Evolutionary conservation across 306 rosid genomes (phyloP).

Genomic region (Mimosa pudica): DNA sequence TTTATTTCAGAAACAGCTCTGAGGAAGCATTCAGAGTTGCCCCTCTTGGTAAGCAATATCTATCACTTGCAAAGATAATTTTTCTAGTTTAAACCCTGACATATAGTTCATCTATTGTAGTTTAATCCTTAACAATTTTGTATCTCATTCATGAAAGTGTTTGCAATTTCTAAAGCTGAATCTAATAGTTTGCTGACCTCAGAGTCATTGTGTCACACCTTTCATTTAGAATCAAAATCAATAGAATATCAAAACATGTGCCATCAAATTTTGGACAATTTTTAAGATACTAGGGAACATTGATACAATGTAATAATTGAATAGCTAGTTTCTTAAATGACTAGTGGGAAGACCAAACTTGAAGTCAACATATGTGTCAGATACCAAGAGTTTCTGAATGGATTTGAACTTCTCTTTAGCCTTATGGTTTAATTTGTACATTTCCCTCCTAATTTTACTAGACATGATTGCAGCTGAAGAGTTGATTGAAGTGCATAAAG

Average conservation of each 20-base stretch:
- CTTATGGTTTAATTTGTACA: background rate
- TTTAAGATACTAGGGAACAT: too few relatives aligned
- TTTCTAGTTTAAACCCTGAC: background rate
- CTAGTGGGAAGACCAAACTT: background rate
- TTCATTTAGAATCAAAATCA: background rate
- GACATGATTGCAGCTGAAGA: slow-evolving; percentile 48
- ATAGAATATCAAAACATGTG: background rate
- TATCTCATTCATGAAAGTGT: background rate
- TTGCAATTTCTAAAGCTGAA: background rate
- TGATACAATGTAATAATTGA: too few relatives aligned
- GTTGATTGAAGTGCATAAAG: slow-evolving; percentile 42
- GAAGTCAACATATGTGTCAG: background rate
- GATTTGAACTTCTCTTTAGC: background rate
- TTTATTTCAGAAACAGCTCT: slow-evolving; percentile 32
- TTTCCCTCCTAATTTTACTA: background rate
- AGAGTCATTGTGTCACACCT: background rate
- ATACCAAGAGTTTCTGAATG: background rate
- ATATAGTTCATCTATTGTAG: background rate
- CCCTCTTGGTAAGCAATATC: slow-evolving; percentile 41
- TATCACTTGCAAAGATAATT: background rate
- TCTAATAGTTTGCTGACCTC: background rate
- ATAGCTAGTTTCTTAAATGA: too few relatives aligned
- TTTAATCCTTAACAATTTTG: background rate
- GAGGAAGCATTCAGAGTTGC: slow-evolving; percentile 32
- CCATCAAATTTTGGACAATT: too few relatives aligned